phyloP scores from a whole-genome alignment of 495 filamentous ascomycete species.

The Hypoxylon lienhwacheense region DNA sequence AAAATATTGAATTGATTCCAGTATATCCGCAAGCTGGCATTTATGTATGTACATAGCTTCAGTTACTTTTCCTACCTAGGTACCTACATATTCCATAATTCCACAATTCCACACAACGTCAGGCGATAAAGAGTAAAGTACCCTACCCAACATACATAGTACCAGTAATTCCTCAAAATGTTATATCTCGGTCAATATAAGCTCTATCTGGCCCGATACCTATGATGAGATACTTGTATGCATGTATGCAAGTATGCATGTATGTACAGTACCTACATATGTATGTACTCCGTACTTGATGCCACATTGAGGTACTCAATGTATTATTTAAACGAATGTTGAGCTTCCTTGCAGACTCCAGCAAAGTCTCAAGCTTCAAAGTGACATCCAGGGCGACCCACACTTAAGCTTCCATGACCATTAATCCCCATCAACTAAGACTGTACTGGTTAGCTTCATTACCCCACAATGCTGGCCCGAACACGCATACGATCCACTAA shows the following conservation, averaged over 20 bases:
- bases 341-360: too few relatives aligned
- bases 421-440: conserved; percentile 26
- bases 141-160: conserved; percentile 10
- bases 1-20: conserved; percentile 16
- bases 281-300: not conserved
- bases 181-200: not conserved
- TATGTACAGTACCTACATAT: not conserved
- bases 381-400: conserved; percentile 7
- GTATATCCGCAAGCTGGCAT: conserved; percentile 10
- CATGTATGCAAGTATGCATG: not conserved
- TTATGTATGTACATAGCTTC: too few relatives aligned
- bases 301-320: too few relatives aligned
- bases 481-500: conserved; percentile 22
- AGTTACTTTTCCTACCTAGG: too few relatives aligned
- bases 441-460: conserved; percentile 28
- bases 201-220: not conserved
- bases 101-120: too few relatives aligned
- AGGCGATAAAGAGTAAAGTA: conserved; percentile 11
- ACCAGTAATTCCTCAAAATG: conserved; percentile 1
- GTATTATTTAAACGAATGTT: too few relatives aligned
- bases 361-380: too few relatives aligned
- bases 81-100: too few relatives aligned
- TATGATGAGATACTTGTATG: not conserved
- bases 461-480: conserved; percentile 35
- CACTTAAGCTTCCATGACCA: not conserved